Conservation (phyloP, 2,329 filamentous ascomycete species). For the Apiospora phragmitis region DNA sequence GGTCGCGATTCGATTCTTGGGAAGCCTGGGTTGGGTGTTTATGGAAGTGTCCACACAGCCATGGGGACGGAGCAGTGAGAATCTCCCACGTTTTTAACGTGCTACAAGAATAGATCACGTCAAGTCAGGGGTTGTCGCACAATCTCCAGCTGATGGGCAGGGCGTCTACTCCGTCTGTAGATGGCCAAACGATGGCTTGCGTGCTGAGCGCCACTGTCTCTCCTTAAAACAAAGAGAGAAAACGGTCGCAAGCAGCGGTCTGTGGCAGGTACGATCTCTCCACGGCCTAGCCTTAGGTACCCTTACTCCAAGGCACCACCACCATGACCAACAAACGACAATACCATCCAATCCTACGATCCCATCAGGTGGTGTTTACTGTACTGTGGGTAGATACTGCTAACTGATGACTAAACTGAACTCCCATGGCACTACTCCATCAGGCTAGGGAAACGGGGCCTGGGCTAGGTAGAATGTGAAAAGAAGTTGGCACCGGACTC, state of each 20-base stretch:
- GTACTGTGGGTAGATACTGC: not conserved
- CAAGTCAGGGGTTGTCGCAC: not conserved
- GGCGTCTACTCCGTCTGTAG: not conserved
- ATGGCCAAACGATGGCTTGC: constrained; percentile 1
- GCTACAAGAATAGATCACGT: not conserved
- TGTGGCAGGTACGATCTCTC: not conserved
- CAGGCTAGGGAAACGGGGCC: not conserved
- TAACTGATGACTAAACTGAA: not conserved
- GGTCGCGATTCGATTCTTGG: not conserved
- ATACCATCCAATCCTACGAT: not conserved
- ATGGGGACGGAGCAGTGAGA: not conserved
- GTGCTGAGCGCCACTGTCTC: constrained; percentile 1
- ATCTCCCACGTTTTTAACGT: constrained; percentile 2
- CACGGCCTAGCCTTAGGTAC: not conserved
- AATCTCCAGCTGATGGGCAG: not conserved
- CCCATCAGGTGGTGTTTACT: not conserved
- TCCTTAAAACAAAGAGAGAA: not conserved
- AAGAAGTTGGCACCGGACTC: constrained; percentile 2
- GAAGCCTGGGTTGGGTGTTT: not conserved
- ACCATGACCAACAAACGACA: not conserved
- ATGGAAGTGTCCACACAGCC: not conserved
- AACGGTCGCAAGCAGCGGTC: not conserved
- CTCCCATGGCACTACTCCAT: not conserved
- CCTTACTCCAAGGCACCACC: not conserved
- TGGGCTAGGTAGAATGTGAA: not conserved